Evolutionary conservation across 1,284 basidiomycete species (phyloP).

Genomic region (Pholiota adiposa): DNA sequence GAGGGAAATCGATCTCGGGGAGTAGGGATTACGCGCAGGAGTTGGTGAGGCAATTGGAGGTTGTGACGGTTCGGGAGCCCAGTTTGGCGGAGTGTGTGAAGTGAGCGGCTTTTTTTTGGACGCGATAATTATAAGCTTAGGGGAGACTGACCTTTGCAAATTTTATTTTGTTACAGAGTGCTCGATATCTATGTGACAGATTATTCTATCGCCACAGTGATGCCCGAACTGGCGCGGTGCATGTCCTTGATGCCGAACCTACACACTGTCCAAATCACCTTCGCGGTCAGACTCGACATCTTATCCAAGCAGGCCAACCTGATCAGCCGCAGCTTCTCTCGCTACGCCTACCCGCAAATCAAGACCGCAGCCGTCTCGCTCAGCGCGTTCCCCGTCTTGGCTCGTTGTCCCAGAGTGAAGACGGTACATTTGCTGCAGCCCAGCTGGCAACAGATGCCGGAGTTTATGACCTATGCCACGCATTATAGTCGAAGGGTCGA

Average conservation of each 20-base stretch:
- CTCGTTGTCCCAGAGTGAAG: no score
- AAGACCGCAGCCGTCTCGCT: no score
- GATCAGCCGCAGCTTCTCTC: no score
- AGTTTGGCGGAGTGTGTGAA: background rate
- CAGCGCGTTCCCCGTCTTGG: no score
- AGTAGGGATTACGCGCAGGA: background rate
- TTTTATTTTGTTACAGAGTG: background rate
- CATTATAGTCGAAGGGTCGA: no score
- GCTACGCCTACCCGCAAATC: no score
- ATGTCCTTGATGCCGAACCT: background rate
- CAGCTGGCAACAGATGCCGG: no score
- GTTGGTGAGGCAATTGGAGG: conserved; percentile 1
- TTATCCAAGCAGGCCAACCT: no score
- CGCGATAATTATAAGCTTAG: background rate
- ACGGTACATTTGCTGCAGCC: no score
- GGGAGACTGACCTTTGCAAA: background rate
- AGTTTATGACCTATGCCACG: no score
- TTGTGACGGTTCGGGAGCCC: conserved; percentile 1
- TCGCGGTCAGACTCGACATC: no score
- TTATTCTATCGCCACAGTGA: background rate
- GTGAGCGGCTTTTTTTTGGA: background rate
- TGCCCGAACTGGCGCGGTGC: background rate
- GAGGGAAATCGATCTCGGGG: no score
- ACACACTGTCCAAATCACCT: background rate
- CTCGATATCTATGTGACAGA: background rate